Conservation (phyloP, 371 early-diverging fungal species). For the Dichotomocladium elegans region DNA sequence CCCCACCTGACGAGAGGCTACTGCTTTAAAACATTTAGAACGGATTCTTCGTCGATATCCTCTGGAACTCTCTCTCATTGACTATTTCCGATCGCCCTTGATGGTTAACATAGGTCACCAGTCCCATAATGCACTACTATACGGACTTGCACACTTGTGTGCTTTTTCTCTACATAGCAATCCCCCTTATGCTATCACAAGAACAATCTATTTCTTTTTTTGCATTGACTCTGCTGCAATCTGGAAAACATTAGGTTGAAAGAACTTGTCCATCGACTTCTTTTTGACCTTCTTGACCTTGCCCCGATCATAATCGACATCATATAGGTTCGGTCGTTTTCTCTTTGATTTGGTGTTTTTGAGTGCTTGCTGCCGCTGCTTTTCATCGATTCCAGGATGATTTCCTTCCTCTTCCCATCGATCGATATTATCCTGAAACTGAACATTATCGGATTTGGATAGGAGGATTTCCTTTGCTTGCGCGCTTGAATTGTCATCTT, state of each 20-base stretch:
- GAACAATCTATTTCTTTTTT: background rate
- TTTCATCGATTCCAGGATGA: constrained; percentile 17
- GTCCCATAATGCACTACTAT: too few relatives aligned
- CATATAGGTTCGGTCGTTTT: constrained; percentile 59
- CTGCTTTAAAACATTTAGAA: too few relatives aligned
- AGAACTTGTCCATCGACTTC: constrained; percentile 40
- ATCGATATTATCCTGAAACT: constrained; percentile 40
- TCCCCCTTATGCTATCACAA: too few relatives aligned
- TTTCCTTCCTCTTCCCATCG: constrained; percentile 44
- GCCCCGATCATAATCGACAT: constrained; percentile 78
- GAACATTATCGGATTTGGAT: constrained; percentile 17
- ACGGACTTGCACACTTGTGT: too few relatives aligned
- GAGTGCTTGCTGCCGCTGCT: constrained; percentile 31
- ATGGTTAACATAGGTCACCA: too few relatives aligned
- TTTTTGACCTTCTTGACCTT: constrained; percentile 72
- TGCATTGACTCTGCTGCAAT: constrained; percentile 20
- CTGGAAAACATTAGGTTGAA: constrained; percentile 42
- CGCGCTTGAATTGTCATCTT: constrained; percentile 33
- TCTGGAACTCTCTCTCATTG: too few relatives aligned
- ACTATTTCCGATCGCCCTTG: too few relatives aligned
- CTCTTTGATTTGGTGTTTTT: constrained; percentile 50
- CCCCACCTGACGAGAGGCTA: too few relatives aligned
- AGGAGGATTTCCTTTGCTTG: constrained; percentile 42
- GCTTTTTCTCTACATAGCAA: too few relatives aligned
- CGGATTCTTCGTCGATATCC: too few relatives aligned